Evolutionary conservation across 306 rosid genomes (phyloP), one percentile per base, ranked within the genome.

Genomic region (Glycyrrhiza uralensis): DNA sequence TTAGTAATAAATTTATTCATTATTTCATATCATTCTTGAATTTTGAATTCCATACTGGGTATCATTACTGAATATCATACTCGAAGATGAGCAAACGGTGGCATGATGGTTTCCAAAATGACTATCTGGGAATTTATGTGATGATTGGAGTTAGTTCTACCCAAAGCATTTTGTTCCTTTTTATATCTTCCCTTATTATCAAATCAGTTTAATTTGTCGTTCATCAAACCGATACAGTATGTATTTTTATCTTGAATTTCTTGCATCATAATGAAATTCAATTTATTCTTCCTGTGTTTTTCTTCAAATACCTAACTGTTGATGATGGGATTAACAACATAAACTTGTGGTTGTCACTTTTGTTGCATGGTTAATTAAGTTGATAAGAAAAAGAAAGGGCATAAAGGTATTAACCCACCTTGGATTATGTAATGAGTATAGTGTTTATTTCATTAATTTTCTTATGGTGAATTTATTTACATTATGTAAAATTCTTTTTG

Each of bases 371-470:
- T 44, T 46, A 15, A 47, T 56, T 30, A 28, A 55, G 51, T 44
- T n/a, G n/a, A 28, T 39, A 32, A 29, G 63, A 57, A n/a, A 71
- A 61, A 71, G 13, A 24, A 57, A 70, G 30, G 45, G 12, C 66
- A 41, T 22, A 10, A 24, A 70, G 46, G 22, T 72, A 46, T 41
- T 39, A 33, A 50, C 14, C 41, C 15, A 2, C 72, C 10, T 23
- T 76, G 56, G 51, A 41, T 50, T 59, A 72, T 59, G 32, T 60
- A 36, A 52, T 36, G 28, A 12, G 13, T 39, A 20, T 41, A 32
- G 41, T 69, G 38, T 69, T 74, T 8, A n/a, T 42, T 75, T 64
- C 49, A 58, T 66, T 63, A 39, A 24, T 61, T 60, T 69, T 67
- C 71, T 49, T 6, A 24, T 41, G 24, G 24, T 59, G 41, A 42